These are phyloP conservation scores for Helotiales sp. DNA, from an alignment of 2,329 filamentous ascomycete genomes.

Conservation along the genomic window DNA sequence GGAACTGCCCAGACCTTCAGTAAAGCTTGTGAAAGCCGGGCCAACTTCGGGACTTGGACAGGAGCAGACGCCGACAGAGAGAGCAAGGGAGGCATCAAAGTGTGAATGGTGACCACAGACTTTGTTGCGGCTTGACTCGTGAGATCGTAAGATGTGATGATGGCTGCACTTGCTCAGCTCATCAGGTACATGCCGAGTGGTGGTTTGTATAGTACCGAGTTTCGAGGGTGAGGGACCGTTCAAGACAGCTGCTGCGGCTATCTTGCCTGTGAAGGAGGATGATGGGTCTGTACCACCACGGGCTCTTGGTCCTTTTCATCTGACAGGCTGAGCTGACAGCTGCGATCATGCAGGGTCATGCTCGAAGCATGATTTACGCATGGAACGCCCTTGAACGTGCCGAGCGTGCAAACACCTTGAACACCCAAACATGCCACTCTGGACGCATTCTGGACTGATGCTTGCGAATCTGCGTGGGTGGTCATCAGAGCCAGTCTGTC, in stretches of 20 bases:
- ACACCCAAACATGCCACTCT: conserved; percentile 7
- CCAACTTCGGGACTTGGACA: not conserved
- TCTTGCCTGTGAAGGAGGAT: not conserved
- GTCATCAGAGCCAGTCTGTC: not conserved
- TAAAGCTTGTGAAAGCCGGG: not conserved
- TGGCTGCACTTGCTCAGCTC: not conserved
- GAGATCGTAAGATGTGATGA: not conserved
- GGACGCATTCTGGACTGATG: too few species aligned
- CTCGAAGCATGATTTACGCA: conserved; percentile 14
- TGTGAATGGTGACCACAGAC: not conserved
- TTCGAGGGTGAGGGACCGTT: not conserved
- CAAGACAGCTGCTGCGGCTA: not conserved
- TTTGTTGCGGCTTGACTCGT: not conserved
- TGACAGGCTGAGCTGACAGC: not conserved
- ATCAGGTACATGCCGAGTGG: not conserved
- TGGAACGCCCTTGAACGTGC: conserved; percentile 6
- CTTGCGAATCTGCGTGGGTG: conserved; percentile 2
- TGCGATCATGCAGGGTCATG: conserved; percentile 1
- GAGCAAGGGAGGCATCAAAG: not conserved
- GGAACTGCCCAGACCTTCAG: not conserved
- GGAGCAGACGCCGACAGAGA: not conserved
- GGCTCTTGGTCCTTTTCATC: not conserved
- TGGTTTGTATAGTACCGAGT: not conserved
- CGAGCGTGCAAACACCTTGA: too few species aligned
- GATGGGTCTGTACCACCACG: not conserved